Percentiles rank a stretch among this genome's conserved stretches.
phyloP scores from a whole-genome alignment of 2,329 filamentous ascomycete species.

The Botrytis fragariae region DNA sequence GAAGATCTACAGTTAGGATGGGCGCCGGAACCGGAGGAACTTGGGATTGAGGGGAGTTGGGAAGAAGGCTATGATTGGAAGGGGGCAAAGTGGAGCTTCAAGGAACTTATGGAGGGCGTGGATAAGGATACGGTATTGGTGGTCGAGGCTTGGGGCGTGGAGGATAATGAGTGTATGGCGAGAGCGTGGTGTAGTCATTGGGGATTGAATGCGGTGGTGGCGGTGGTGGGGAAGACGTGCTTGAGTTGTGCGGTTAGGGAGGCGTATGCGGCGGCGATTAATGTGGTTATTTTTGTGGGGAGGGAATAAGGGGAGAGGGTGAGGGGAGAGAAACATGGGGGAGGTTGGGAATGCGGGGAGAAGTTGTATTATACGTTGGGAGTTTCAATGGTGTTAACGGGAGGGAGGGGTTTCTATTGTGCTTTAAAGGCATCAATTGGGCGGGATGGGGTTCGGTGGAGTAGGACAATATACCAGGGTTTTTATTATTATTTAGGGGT shows the following conservation, averaged over 20 bases:
- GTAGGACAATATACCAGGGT: not conserved
- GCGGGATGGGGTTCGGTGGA: not conserved
- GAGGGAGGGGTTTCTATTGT: not conserved
- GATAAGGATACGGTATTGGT: conserved; percentile 67
- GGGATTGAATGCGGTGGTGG: conserved; percentile 68
- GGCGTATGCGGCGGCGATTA: conserved; percentile 70
- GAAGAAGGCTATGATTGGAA: conserved; percentile 34
- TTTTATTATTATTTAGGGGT: not conserved
- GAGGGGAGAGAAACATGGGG: no score
- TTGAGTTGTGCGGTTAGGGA: conserved; percentile 73
- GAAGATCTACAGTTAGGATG: conserved; percentile 6
- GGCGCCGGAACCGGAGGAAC: not conserved
- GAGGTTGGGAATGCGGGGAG: no score
- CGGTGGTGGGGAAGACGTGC: conserved; percentile 61
- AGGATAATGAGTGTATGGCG: conserved; percentile 73
- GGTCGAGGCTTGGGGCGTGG: conserved; percentile 69
- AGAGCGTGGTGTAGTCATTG: conserved; percentile 76
- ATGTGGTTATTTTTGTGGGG: conserved; percentile 68
- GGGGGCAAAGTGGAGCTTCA: not conserved
- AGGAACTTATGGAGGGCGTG: conserved; percentile 34
- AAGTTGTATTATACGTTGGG: not conserved
- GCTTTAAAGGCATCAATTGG: not conserved
- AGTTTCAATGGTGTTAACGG: not conserved
- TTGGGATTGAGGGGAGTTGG: conserved; percentile 10
- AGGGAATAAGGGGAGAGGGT: not conserved